phyloP scores from a whole-genome alignment of 495 filamentous ascomycete species.

The Podospora sp. region DNA sequence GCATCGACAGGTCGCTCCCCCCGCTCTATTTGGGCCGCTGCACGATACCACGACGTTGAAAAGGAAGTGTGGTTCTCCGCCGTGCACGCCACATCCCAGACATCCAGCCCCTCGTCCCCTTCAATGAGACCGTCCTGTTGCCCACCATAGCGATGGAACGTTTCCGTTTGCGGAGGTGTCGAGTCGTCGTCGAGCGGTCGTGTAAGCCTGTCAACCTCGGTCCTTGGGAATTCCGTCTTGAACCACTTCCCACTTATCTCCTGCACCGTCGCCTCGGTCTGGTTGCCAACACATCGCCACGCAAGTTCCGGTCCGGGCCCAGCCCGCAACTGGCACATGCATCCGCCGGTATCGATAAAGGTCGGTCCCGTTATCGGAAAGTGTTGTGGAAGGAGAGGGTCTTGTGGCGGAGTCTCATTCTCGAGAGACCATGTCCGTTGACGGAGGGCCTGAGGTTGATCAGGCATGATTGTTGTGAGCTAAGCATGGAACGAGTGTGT shows the following conservation, averaged over 20 bases:
- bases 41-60: constrained; percentile 38
- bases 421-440: not conserved
- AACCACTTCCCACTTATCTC: constrained; percentile 47
- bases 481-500: too few relatives aligned
- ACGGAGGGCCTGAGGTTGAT: not conserved
- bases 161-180: constrained; percentile 30
- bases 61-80: constrained; percentile 36
- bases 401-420: constrained; percentile 23
- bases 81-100: constrained; percentile 40
- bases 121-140: constrained; percentile 19
- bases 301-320: constrained; percentile 14
- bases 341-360: constrained; percentile 45
- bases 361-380: constrained; percentile 28
- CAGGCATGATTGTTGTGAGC: not conserved
- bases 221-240: constrained; percentile 19
- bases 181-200: constrained; percentile 35
- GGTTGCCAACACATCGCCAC: constrained; percentile 48
- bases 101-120: constrained; percentile 13
- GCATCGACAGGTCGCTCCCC: constrained; percentile 31
- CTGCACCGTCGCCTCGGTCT: constrained; percentile 30
- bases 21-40: constrained; percentile 13
- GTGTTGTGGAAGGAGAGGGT: constrained; percentile 38
- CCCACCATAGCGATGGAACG: constrained; percentile 19
- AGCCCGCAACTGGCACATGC: constrained; percentile 40
- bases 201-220: constrained; percentile 2